Percentiles rank a stretch among this genome's conserved stretches.
Conservation (phyloP, 1,284 basidiomycete species). For the Naganishia liquefaciens region DNA sequence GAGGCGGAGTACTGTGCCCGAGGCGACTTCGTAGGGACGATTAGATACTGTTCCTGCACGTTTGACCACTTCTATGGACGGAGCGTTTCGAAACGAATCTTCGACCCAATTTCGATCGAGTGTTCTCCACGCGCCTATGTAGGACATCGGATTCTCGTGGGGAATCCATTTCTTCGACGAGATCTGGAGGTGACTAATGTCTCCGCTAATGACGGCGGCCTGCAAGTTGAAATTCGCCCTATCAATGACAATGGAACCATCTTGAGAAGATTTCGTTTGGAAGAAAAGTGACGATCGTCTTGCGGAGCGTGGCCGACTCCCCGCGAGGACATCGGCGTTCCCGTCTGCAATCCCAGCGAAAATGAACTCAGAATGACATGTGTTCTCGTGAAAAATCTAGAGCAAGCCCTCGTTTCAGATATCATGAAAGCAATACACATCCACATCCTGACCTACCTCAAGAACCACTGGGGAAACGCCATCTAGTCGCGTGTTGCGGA, state of each 20-base stretch:
- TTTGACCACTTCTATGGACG: slow-evolving; percentile 61
- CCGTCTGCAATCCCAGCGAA: slow-evolving; percentile 79
- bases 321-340: neutral
- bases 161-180: slow-evolving; percentile 57
- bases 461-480: slow-evolving; percentile 80
- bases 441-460: slow-evolving; percentile 66
- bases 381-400: slow-evolving; percentile 95
- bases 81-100: slow-evolving; percentile 68
- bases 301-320: slow-evolving; percentile 8
- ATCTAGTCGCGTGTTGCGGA: slow-evolving; percentile 86
- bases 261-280: slow-evolving; percentile 1
- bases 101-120: slow-evolving; percentile 73
- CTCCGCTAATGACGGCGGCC: slow-evolving; percentile 57
- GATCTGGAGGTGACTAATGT: slow-evolving; percentile 56
- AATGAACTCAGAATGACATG: slow-evolving; percentile 90
- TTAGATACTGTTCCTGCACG: slow-evolving; percentile 6
- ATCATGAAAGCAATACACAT: slow-evolving; percentile 3
- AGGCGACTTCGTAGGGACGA: slow-evolving; percentile 33
- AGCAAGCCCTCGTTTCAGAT: slow-evolving; percentile 13
- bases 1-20: slow-evolving; percentile 54
- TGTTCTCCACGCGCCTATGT: slow-evolving; percentile 67
- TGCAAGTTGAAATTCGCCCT: slow-evolving; percentile 54
- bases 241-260: slow-evolving; percentile 2
- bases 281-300: slow-evolving; percentile 17
- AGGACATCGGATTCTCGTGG: slow-evolving; percentile 70